Base-by-base conservation (phyloP, 345 rosid genomes). In the Jatropha curcas region DNA sequence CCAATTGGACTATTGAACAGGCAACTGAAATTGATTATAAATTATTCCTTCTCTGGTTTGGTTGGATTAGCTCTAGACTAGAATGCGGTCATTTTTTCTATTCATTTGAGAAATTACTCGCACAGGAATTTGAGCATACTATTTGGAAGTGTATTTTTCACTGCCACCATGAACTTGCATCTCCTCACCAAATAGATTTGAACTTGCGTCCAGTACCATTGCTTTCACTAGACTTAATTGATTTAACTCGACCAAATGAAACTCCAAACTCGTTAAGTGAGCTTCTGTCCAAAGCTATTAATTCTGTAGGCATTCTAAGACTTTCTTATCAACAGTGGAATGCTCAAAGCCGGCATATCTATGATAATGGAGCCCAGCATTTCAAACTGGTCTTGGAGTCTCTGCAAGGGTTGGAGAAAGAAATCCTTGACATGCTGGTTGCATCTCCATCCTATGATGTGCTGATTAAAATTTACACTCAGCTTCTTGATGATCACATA, bases 1-100 rank as follows among this genome's bases (percentile, higher is more conserved):
- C 91, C 71, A 83, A 85, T 71, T 92, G 98, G 98, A 66, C 84
- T 33, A 76, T 94, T 45, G 98, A 92, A 74, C 98, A 92, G 85
- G 95, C 96, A 45, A 86, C 85, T 22, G 89, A 84, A 79, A 74
- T 64, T 67, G 96, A 94, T 82, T 86, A 86, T 74, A 82, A 79
- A 58, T 82, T 88, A 72, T 88, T 92, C 84, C 89, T 88, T 74
- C 80, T 77, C 66, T 82, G 91, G 91, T 77, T 94, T 77, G 78
- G 82, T 68, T 89, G 93, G 94, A 77, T 94, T 77, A 81, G 82
- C 80, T 84, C 87, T 68, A 88, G 79, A 58, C 67, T 89, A 74
- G 85, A 80, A 16, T 71, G 57, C 34, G 82, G 83, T 73, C 85
- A 73, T 37, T 79, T 82, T 67, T 80, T 92, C 37, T 67, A 65